Percentiles rank a stretch among this genome's conserved stretches.
Conservation (phyloP, 805 yeast species). For the Candida methanosorbosa region DNA sequence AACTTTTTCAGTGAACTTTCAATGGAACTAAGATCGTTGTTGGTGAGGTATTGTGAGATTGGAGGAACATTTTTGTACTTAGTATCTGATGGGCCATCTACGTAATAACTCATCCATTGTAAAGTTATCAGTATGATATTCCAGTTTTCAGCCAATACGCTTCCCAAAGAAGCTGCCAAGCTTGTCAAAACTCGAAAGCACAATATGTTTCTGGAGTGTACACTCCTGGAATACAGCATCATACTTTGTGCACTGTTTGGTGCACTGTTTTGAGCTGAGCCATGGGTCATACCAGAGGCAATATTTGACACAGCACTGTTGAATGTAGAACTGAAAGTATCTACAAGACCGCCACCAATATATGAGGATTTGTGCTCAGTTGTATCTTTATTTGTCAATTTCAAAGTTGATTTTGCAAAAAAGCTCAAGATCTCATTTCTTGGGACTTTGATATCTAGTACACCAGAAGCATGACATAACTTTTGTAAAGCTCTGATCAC, state of each 20-base stretch:
- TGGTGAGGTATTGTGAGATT: constrained; percentile 30
- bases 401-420: constrained; percentile 38
- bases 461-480: constrained; percentile 74
- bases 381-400: constrained; percentile 24
- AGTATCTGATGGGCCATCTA: constrained; percentile 50
- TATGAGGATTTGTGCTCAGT: constrained; percentile 29
- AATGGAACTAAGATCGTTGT: constrained; percentile 41
- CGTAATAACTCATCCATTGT: constrained; percentile 70
- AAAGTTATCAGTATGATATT: constrained; percentile 47
- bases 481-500: constrained; percentile 70
- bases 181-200: constrained; percentile 74
- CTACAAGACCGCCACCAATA: constrained; percentile 44
- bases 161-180: constrained; percentile 75
- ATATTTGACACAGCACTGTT: constrained; percentile 26
- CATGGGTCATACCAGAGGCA: constrained; percentile 15
- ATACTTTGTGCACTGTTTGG: constrained; percentile 2
- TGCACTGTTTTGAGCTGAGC: constrained; percentile 1
- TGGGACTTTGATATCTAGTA: constrained; percentile 46
- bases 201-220: constrained; percentile 61
- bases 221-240: constrained; percentile 29
- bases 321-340: constrained; percentile 36
- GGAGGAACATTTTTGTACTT: constrained; percentile 34
- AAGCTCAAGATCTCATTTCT: constrained; percentile 49
- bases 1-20: constrained; percentile 52
- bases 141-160: constrained; percentile 66